A percentile compares a stretch with the other conserved stretches of the same genome.
phyloP scores from a whole-genome alignment of 1,139 yeast species.

The Candida sanyaensis region DNA sequence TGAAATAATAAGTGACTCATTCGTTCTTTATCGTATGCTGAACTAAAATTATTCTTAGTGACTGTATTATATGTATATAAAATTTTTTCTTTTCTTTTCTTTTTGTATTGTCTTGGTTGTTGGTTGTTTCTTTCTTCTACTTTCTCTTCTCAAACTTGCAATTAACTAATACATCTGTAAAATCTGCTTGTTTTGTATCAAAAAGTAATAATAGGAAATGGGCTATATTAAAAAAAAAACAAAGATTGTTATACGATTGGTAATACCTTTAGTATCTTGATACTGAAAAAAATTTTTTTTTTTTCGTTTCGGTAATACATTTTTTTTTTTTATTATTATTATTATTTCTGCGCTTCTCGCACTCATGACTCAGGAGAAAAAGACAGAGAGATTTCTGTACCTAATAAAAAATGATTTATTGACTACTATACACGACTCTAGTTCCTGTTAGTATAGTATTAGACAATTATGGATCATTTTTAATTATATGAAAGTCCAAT shows the following conservation, averaged over 20 bases:
- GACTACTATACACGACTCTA: too few species aligned
- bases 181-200: neutral
- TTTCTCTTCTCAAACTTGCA: neutral
- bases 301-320: too few species aligned
- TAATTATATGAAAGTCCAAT: too few species aligned
- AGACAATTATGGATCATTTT: too few species aligned
- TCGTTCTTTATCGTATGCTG: neutral
- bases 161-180: conserved; percentile 5
- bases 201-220: neutral
- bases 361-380: too few species aligned
- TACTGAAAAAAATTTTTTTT: neutral
- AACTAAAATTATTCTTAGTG: neutral
- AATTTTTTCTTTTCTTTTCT: too few species aligned
- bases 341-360: too few species aligned
- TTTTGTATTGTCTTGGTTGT: neutral
- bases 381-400: neutral
- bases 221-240: neutral
- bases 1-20: conserved; percentile 30
- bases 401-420: neutral
- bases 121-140: neutral
- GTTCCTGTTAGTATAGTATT: too few species aligned
- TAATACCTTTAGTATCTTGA: neutral
- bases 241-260: neutral
- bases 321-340: too few species aligned
- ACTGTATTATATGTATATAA: too few species aligned